phyloP scores from a whole-genome alignment of 106 monocot species.

The Dioscorea alata region DNA sequence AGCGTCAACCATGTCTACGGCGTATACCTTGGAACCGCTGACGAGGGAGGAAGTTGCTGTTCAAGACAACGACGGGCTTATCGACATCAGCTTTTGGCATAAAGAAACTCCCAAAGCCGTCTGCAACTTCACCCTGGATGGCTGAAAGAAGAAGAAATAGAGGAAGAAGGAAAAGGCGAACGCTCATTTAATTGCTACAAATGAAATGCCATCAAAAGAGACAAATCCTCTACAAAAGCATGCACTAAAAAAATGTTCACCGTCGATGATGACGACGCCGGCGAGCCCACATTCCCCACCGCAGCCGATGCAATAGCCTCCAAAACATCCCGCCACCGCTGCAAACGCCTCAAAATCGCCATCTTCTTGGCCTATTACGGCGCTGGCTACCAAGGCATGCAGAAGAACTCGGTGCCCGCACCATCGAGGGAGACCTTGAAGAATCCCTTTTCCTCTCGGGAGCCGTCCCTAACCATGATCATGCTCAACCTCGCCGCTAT shows the following conservation, averaged over 20 bases:
- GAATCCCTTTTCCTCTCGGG: constrained; percentile 78
- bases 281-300: not conserved
- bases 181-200: no score
- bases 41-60: no score
- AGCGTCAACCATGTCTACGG: no score
- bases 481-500: constrained; percentile 55
- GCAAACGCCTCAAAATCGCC: constrained; percentile 87
- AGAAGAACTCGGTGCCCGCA: constrained; percentile 95
- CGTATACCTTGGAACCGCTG: no score
- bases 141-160: no score
- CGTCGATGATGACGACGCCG: constrained; percentile 12
- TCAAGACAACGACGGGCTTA: no score
- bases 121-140: no score
- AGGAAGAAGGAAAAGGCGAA: no score
- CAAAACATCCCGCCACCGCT: constrained; percentile 20
- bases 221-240: no score
- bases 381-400: constrained; percentile 95
- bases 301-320: not conserved
- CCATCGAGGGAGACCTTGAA: constrained; percentile 90
- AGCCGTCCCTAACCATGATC: constrained; percentile 67
- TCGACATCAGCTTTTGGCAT: no score
- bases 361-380: constrained; percentile 86
- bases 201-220: no score
- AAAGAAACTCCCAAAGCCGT: no score
- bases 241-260: constrained; percentile 64